phyloP scores from a whole-genome alignment of 2,329 filamentous ascomycete genomes.

The Hymenoscyphus fraxineus region DNA sequence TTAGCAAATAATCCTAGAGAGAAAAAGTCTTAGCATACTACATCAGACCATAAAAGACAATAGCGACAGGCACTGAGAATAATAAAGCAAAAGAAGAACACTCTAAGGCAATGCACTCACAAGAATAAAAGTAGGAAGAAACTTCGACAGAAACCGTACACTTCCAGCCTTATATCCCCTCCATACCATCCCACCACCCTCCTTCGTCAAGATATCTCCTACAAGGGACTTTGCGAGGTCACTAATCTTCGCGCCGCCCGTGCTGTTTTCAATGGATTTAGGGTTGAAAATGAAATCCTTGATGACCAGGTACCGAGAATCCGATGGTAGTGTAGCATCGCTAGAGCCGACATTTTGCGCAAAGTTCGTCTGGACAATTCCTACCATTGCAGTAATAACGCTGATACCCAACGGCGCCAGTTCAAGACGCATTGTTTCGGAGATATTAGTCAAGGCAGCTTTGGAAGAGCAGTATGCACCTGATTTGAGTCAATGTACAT shows the following conservation, averaged over 20 bases:
- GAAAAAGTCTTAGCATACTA: neutral
- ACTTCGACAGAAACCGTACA: neutral
- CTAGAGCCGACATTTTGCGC: neutral
- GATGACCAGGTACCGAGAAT: slow-evolving; percentile 2
- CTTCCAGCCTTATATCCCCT: neutral
- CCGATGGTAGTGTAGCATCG: neutral
- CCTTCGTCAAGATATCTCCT: neutral
- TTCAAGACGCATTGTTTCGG: slow-evolving; percentile 15
- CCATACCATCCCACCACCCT: neutral
- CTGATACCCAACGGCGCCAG: slow-evolving; percentile 16
- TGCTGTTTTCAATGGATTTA: neutral
- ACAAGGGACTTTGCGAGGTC: neutral
- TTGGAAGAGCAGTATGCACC: slow-evolving; percentile 19
- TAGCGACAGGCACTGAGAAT: neutral
- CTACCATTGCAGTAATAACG: slow-evolving; percentile 16
- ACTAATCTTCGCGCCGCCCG: neutral
- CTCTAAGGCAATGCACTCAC: neutral
- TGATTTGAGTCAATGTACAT: slow-evolving; percentile 14
- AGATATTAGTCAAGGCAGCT: slow-evolving; percentile 13
- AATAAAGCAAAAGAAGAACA: neutral
- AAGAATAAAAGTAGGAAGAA: neutral
- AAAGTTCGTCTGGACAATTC: slow-evolving; percentile 13
- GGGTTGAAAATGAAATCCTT: neutral
- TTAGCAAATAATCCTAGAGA: neutral
- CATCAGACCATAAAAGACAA: too few species aligned